phyloP scores from a whole-genome alignment of 2,329 filamentous ascomycete species.

The Alternaria conjuncta region DNA sequence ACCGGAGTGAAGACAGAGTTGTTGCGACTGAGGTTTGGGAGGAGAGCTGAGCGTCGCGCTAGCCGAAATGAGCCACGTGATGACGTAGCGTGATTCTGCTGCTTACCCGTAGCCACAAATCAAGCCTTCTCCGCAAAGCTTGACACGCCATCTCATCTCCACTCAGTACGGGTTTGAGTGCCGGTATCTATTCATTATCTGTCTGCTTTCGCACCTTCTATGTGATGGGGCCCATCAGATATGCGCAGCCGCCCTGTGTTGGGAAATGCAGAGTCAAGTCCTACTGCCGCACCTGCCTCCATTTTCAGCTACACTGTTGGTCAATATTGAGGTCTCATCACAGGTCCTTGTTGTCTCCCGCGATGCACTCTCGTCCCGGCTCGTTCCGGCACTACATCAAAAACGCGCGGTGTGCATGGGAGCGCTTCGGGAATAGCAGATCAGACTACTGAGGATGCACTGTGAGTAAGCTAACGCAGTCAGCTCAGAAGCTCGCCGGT shows the following conservation, averaged over 20 bases:
- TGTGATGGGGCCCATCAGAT: neutral
- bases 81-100: neutral
- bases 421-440: neutral
- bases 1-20: neutral
- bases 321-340: neutral
- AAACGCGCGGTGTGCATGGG: neutral
- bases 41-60: neutral
- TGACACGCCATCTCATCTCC: neutral
- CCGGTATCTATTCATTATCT: neutral
- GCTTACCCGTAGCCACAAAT: neutral
- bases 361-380: neutral
- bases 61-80: neutral
- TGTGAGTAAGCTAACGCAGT: neutral
- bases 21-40: neutral
- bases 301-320: neutral
- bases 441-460: neutral
- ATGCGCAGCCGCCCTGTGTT: neutral
- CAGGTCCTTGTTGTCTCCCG: neutral
- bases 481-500: neutral
- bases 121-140: conserved; percentile 9
- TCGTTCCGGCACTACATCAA: neutral
- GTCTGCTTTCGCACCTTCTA: neutral
- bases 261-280: neutral
- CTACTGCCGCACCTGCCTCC: neutral
- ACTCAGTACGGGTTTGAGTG: neutral